Conservation (phyloP, 352 stramenopile genomes). For the Phytopythium delawarense region DNA sequence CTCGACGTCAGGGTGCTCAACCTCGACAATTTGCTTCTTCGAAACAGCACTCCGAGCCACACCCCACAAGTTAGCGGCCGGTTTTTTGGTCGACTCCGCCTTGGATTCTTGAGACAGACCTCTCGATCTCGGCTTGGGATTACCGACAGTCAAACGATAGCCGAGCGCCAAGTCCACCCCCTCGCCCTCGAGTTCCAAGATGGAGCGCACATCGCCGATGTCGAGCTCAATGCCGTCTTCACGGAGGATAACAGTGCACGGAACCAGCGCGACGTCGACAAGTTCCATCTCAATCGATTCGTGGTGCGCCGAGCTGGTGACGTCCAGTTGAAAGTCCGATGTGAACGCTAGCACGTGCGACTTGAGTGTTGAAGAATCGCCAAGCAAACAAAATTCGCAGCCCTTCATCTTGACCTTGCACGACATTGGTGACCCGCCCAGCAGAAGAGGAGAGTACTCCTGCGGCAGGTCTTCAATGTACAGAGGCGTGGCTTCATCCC, state of each 20-base stretch:
- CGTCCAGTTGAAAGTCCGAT: slow-evolving; percentile 58
- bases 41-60: slow-evolving; percentile 42
- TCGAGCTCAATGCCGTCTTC: slow-evolving; percentile 75
- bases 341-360: slow-evolving; percentile 82
- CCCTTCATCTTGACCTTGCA: slow-evolving; percentile 48
- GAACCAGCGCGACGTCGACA: slow-evolving; percentile 74
- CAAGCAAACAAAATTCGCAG: slow-evolving; percentile 75
- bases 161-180: slow-evolving; percentile 75
- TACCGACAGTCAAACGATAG: slow-evolving; percentile 60
- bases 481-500: slow-evolving; percentile 34
- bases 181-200: slow-evolving; percentile 84
- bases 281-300: slow-evolving; percentile 75
- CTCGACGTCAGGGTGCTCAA: slow-evolving; percentile 43
- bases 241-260: slow-evolving; percentile 57
- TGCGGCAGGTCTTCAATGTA: slow-evolving; percentile 59
- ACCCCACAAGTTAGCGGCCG: slow-evolving; percentile 46
- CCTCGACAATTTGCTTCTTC: slow-evolving; percentile 62
- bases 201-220: slow-evolving; percentile 63
- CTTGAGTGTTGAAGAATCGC: slow-evolving; percentile 63
- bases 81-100: slow-evolving; percentile 18
- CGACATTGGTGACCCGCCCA: slow-evolving; percentile 49
- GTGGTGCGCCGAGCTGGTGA: slow-evolving; percentile 53
- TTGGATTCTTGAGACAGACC: slow-evolving; percentile 10
- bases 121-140: slow-evolving; percentile 21
- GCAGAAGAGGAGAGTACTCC: slow-evolving; percentile 64